These are phyloP conservation scores for Podaxis pistillaris DNA, from an alignment of 768 basidiomycete species.

Conservation along the genomic window DNA sequence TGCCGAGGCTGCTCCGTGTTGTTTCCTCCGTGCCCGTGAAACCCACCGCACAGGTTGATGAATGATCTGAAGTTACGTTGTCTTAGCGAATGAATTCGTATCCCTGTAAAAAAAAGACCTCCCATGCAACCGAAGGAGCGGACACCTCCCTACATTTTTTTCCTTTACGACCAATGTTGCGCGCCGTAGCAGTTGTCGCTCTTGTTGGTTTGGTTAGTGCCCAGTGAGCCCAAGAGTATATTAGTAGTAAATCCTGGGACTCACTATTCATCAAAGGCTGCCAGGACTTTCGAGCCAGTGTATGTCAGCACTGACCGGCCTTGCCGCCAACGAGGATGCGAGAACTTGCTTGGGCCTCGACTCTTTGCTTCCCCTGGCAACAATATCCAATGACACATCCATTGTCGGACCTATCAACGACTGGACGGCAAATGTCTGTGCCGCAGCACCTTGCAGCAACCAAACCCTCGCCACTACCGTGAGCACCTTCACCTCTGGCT, in stretches of 20 bases:
- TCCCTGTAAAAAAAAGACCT: neutral
- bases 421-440: slow-evolving; percentile 60
- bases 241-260: too few relatives aligned
- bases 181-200: slow-evolving; percentile 26
- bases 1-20: neutral
- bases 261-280: slow-evolving; percentile 16
- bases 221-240: slow-evolving; percentile 32
- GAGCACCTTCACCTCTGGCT: slow-evolving; percentile 46
- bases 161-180: slow-evolving; percentile 21
- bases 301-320: slow-evolving; percentile 38
- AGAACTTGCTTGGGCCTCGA: slow-evolving; percentile 46
- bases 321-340: slow-evolving; percentile 45
- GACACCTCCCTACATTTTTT: neutral
- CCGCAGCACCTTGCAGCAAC: slow-evolving; percentile 53
- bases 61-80: neutral
- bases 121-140: neutral
- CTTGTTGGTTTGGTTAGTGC: slow-evolving; percentile 29
- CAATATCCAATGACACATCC: slow-evolving; percentile 28
- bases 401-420: slow-evolving; percentile 47
- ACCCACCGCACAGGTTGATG: too few relatives aligned
- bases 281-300: slow-evolving; percentile 48
- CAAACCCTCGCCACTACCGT: slow-evolving; percentile 55
- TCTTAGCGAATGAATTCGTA: neutral
- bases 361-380: slow-evolving; percentile 40
- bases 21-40: neutral